Base-by-base conservation (phyloP, 148 eudicot genomes). In the Amaranthus palmeri region DNA sequence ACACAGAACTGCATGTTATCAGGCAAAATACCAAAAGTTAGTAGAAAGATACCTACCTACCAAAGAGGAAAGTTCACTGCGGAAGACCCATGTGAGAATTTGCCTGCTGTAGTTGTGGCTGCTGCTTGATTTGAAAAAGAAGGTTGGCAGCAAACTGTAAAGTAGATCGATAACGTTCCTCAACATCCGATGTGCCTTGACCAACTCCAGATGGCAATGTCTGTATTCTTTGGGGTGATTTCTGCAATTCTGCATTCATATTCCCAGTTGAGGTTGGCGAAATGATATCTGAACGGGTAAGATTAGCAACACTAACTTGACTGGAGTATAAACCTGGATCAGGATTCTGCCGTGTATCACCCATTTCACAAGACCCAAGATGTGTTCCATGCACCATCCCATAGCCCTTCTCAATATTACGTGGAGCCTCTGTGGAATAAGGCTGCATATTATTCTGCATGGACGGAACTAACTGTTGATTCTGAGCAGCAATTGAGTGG, bases 131-230 rank as follows among this genome's bases (percentile, higher is more conserved):
- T 82, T 90, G 90, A 10, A 80, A 71, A 12, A 95, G 92, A 70
- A 95, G 99, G 76, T 81, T 87, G 60, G 96, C 96, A 52, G 99
- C 99, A 82, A 92, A 88, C 54, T 92, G 86, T 42, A 95, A 78
- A 25, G 99, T 92, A 74, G 96, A 80, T 62, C 86, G 91, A 79
- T 95, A 95, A 1, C 93, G 87, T 72, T 89, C 93, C 83, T 85
- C 97, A 57, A 62, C 77, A 71, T 88, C 97, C 8, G 75, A 42
- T 52, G 75, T 73, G 55, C 81, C 85, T 79, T 85, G 88, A 73
- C 67, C 76, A 55, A 73, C 72, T 61, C 83, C 90, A 77, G 78
- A 64, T 42, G 79, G 54, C 67, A 81, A 66, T 59, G 87, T 56
- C 73, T 86, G 88, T 70, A 57, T 65, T 60, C 78, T 80, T 66